Conservation (phyloP, 139 green algal species). For the Chlorella sorokiniana region DNA sequence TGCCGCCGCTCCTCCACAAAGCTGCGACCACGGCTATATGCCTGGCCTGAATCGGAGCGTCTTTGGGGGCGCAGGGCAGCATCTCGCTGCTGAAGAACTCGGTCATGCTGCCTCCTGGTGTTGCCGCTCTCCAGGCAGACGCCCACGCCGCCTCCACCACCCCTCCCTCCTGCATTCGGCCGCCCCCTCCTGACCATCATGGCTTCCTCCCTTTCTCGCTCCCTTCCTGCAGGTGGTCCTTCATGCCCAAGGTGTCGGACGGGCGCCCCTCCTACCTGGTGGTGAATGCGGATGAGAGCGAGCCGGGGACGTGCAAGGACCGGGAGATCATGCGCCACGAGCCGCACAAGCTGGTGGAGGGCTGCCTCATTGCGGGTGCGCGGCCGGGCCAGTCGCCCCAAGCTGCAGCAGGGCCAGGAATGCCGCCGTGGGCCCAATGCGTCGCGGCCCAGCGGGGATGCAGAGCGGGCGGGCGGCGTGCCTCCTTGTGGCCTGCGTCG, state of each 20-base stretch:
- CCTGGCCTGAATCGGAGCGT: no score
- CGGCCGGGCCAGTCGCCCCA: no score
- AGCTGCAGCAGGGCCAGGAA: no score
- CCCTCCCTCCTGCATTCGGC: no score
- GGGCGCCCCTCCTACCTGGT: slow-evolving; percentile 94
- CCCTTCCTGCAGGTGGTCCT: slow-evolving; percentile 41
- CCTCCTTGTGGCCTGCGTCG: no score
- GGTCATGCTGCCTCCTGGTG: background rate
- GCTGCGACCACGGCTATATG: no score
- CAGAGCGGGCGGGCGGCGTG: no score
- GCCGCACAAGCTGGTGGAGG: slow-evolving; percentile 98
- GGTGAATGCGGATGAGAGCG: slow-evolving; percentile 96
- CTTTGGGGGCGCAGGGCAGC: no score
- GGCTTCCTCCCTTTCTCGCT: no score
- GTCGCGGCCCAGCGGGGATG: no score
- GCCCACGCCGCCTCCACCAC: background rate
- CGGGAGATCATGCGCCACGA: slow-evolving; percentile 97
- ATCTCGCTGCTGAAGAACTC: background rate
- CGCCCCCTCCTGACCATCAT: no score
- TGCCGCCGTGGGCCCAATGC: no score
- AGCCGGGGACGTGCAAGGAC: slow-evolving; percentile 98
- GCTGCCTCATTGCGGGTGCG: slow-evolving; percentile 92
- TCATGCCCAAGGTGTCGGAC: slow-evolving; percentile 96
- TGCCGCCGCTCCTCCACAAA: background rate
- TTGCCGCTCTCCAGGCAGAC: background rate